A percentile compares a stretch with the other conserved stretches of the same genome.
Evolutionary conservation across 1,139 yeast species (phyloP).

Genomic region (Geotrichum europaeum): DNA sequence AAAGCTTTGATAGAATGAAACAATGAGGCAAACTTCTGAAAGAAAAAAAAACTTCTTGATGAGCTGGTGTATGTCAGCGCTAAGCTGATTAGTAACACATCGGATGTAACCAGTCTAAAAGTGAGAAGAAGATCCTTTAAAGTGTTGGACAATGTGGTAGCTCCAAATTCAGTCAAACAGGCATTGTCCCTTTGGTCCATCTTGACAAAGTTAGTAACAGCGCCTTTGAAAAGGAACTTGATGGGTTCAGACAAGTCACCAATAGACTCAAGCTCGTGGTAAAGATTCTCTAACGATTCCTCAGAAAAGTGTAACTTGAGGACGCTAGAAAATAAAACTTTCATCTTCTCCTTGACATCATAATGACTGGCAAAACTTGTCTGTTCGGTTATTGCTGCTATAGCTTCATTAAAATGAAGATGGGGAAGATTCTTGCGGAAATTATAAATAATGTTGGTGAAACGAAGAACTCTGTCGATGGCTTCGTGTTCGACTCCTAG

Average conservation of each 20-base stretch:
- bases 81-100: slow-evolving; percentile 22
- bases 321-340: neutral
- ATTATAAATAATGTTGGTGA: slow-evolving; percentile 6
- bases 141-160: slow-evolving; percentile 19
- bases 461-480: slow-evolving; percentile 2
- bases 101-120: slow-evolving; percentile 20
- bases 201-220: slow-evolving; percentile 20
- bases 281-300: neutral
- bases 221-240: slow-evolving; percentile 4
- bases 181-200: slow-evolving; percentile 12
- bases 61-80: neutral
- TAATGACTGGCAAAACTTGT: neutral
- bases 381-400: slow-evolving; percentile 12
- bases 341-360: slow-evolving; percentile 12
- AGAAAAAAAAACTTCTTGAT: neutral
- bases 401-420: slow-evolving; percentile 9
- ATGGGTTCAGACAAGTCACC: slow-evolving; percentile 5
- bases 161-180: slow-evolving; percentile 21
- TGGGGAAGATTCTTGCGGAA: slow-evolving; percentile 15
- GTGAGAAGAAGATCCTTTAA: slow-evolving; percentile 21
- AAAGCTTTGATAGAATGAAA: neutral
- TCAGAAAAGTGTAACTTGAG: slow-evolving; percentile 1
- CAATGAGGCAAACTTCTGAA: neutral
- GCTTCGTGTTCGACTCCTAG: neutral
- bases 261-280: neutral